Evolutionary conservation across 2,329 filamentous ascomycete genomes (phyloP).

Genomic region (Talaromyces sp.): DNA sequence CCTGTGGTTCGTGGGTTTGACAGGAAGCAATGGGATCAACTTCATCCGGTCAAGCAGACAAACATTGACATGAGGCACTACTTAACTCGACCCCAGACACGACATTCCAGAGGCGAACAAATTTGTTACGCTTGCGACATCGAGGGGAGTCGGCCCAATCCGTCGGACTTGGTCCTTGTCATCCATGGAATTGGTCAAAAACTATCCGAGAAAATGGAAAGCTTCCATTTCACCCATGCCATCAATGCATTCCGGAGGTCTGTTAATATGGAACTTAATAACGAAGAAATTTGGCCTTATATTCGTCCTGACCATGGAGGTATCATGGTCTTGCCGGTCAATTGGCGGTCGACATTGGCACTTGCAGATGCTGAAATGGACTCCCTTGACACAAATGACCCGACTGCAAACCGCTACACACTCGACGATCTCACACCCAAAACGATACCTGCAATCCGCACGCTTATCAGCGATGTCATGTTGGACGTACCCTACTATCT

Average conservation of each 20-base stretch:
- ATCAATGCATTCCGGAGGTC: slow-evolving; percentile 85
- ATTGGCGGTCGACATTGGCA: slow-evolving; percentile 84
- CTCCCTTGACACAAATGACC: slow-evolving; percentile 51
- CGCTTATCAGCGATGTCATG: slow-evolving; percentile 95
- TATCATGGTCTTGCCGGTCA: slow-evolving; percentile 90
- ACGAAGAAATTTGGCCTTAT: slow-evolving; percentile 66
- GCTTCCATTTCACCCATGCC: slow-evolving; percentile 93
- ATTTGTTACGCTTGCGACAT: slow-evolving; percentile 55
- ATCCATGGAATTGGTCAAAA: slow-evolving; percentile 97
- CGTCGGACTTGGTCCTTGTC: slow-evolving; percentile 83
- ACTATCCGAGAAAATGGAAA: slow-evolving; percentile 87
- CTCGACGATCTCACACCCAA: slow-evolving; percentile 88
- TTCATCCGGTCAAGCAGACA: slow-evolving; percentile 54
- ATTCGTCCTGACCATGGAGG: slow-evolving; percentile 74
- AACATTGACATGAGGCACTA: slow-evolving; percentile 40
- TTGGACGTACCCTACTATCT: slow-evolving; percentile 97
- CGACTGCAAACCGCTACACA: slow-evolving; percentile 57
- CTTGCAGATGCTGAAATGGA: slow-evolving; percentile 73
- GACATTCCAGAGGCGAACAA: slow-evolving; percentile 26
- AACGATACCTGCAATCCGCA: slow-evolving; percentile 85
- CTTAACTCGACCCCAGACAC: slow-evolving; percentile 36
- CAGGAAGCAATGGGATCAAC: slow-evolving; percentile 65
- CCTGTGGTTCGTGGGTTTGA: slow-evolving; percentile 88
- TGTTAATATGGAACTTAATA: slow-evolving; percentile 77
- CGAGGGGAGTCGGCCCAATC: slow-evolving; percentile 60